Evolutionary conservation across 305 asterid genomes (phyloP).

Genomic region (Coffea humblotiana): DNA sequence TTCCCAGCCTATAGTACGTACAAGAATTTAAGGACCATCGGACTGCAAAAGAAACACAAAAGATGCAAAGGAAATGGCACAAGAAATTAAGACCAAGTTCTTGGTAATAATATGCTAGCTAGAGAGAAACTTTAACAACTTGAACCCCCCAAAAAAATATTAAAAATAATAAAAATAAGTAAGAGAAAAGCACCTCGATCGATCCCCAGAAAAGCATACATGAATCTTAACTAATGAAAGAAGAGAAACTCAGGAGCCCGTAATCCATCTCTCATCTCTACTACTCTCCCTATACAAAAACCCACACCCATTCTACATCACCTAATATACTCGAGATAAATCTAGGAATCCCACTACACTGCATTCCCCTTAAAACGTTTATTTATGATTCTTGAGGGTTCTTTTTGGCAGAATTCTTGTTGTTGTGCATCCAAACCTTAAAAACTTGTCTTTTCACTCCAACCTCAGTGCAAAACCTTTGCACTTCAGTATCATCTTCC

Average conservation of each 20-base stretch:
- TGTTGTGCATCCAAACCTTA: constrained; percentile 97
- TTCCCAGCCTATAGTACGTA: not conserved
- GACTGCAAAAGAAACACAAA: not conserved
- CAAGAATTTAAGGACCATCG: not conserved
- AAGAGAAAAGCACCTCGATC: not conserved
- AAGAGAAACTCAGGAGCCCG: not conserved
- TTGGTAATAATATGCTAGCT: not conserved
- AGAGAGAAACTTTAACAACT: not conserved
- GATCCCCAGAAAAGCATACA: not conserved
- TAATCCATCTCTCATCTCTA: not conserved
- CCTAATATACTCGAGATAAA: not conserved
- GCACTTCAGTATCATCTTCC: constrained; percentile 78
- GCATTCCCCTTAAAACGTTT: not conserved
- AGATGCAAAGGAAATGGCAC: not conserved
- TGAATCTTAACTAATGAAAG: not conserved
- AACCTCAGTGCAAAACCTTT: constrained; percentile 79
- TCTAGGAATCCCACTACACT: not conserved
- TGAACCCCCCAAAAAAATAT: not conserved
- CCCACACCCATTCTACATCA: not conserved
- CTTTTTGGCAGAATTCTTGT: constrained; percentile 67
- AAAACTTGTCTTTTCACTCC: constrained; percentile 95
- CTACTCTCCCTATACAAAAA: constrained; percentile 19
- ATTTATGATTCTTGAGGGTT: constrained; percentile 32
- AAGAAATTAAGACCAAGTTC: constrained; percentile 4
- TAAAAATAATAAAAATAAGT: not conserved